Evolutionary conservation across 768 basidiomycete genomes (phyloP), one percentile per base, ranked within the genome.

Genomic region (Rhizopogon sp.): DNA sequence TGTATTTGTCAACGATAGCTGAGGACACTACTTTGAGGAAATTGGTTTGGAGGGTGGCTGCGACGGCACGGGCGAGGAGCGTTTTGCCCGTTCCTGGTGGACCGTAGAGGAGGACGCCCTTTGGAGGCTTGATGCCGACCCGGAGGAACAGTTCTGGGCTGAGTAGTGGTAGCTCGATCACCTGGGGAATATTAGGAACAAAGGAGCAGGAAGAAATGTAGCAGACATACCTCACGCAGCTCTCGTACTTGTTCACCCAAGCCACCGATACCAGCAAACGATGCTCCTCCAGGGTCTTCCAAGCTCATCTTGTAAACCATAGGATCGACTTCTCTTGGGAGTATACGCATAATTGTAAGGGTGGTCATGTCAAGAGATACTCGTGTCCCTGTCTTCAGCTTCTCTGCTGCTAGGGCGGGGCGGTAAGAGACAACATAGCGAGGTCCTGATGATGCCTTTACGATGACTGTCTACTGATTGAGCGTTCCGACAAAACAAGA

Each of bases 361-460:
- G 97, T 98, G 3, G 97, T 99, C 97, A 99, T 98, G 70, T 99
- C 97, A 33, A 99, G 83, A 53, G 94, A 95, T 55, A 99, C 97
- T 60, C 97, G 90, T 3, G 92, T 92, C 49, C 93, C 93, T 5
- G 90, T 72, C 72, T 98, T 97, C 56, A 99, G 87, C 73, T 98
- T 92, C 29, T 83, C 79, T 44, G 85, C 86, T n/a, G 94, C 92
- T 44, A 98, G 80, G 11, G 94, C 84, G 7, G 93, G 94, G 43
- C 97, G 85, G 70, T 92, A 98, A 2, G 96, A 98, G 13, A 99
- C 97, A 31, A 98, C 96, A 68, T 99, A 99, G 63, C 97, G 89
- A 31, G 97, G 97, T 6, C 97, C 97, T 17, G 93, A 96, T 0
- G 95, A 98, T 0, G 96, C 95, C 72, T 99, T 99, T 60, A 99